A percentile compares a stretch with the other conserved stretches of the same genome.
Evolutionary conservation across 1,284 basidiomycete species (phyloP).

Genomic region (Porodaedalea pini): DNA sequence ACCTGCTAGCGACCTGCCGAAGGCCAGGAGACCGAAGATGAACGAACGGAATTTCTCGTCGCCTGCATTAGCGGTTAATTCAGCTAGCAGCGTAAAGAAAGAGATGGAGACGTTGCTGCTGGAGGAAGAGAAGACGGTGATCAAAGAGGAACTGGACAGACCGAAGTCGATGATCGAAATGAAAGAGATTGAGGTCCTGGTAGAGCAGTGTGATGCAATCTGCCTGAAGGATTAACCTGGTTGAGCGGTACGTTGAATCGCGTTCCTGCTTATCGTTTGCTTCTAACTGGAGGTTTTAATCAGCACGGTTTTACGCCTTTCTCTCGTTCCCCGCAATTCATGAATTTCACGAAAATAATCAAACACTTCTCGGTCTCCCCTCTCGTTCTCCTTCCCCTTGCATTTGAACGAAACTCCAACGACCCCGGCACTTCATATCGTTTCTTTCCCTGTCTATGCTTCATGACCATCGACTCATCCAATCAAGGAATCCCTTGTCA

Average conservation of each 20-base stretch:
- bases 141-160: not conserved
- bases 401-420: no score
- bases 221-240: not conserved
- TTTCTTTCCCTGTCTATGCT: not conserved
- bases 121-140: not conserved
- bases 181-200: not conserved
- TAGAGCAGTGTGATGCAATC: not conserved
- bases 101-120: not conserved
- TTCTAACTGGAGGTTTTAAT: no score
- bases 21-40: not conserved
- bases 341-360: no score
- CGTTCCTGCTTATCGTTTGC: no score
- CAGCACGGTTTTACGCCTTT: no score
- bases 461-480: not conserved
- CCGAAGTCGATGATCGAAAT: not conserved
- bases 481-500: not conserved
- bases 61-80: not conserved
- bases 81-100: not conserved
- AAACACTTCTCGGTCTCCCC: no score
- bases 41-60: not conserved
- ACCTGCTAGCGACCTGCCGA: not conserved
- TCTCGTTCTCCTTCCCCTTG: no score
- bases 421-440: no score
- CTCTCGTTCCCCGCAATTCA: no score
- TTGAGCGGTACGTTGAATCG: not conserved